Percentiles rank a stretch among this genome's conserved stretches.
These are phyloP conservation scores for Pistacia vera DNA, from an alignment of 345 rosid genomes.

Conservation along the genomic window DNA sequence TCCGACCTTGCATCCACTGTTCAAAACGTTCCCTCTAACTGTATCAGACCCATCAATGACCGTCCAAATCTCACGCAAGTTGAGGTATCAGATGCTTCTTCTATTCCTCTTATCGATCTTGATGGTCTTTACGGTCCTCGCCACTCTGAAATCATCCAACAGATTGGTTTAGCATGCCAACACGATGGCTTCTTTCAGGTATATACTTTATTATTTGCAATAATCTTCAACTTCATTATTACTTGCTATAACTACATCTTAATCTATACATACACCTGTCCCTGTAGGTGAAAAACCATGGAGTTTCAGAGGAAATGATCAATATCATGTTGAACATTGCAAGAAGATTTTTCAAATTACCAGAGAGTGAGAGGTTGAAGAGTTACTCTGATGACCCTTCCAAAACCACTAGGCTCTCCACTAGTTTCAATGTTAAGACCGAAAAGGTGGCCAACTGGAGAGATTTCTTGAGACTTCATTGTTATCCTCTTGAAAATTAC, in stretches of 20 bases:
- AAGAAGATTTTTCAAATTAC: constrained; percentile 59
- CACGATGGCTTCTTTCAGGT: constrained; percentile 73
- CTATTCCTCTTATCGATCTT: constrained; percentile 71
- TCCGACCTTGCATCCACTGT: constrained; percentile 52
- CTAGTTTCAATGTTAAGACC: constrained; percentile 71
- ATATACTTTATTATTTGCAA: too few relatives aligned
- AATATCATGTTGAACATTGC: constrained; percentile 40
- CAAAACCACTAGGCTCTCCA: constrained; percentile 61
- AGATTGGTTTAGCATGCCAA: constrained; percentile 58
- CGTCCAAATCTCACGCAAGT: too few relatives aligned
- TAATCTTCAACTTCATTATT: too few relatives aligned
- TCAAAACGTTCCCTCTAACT: constrained; percentile 49
- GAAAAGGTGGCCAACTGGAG: constrained; percentile 84
- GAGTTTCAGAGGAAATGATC: constrained; percentile 40
- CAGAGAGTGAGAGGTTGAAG: constrained; percentile 70
- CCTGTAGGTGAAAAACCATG: constrained; percentile 72
- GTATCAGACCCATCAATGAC: constrained; percentile 53
- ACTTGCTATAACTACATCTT: too few relatives aligned
- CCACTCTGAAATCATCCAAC: constrained; percentile 33
- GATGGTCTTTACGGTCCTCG: constrained; percentile 45
- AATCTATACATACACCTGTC: neutral
- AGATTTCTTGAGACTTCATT: constrained; percentile 76
- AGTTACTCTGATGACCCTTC: constrained; percentile 63
- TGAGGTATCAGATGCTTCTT: too few relatives aligned
- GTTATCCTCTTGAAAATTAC: constrained; percentile 67